Conservation (phyloP, 1,139 yeast genomes). For the Scheffersomyces quercinus region DNA sequence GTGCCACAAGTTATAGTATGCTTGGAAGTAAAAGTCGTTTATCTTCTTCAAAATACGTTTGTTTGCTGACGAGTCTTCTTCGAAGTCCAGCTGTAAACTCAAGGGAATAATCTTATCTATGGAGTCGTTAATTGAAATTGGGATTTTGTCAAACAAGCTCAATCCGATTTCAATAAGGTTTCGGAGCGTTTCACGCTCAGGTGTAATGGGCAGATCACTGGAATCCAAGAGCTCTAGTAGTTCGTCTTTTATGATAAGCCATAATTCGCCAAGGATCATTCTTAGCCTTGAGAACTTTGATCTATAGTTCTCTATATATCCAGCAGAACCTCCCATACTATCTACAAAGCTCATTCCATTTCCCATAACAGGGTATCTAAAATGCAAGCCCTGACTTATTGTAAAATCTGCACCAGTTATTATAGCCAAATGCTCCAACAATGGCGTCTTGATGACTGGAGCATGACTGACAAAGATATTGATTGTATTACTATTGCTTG, state of each 20-base stretch:
- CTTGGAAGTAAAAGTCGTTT: conserved; percentile 59
- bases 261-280: conserved; percentile 61
- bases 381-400: conserved; percentile 69
- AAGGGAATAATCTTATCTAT: conserved; percentile 46
- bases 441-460: conserved; percentile 63
- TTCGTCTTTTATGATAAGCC: conserved; percentile 60
- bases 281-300: conserved; percentile 63
- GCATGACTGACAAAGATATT: conserved; percentile 69
- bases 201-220: neutral
- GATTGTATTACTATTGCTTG: conserved; percentile 36
- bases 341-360: conserved; percentile 68
- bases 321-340: conserved; percentile 35
- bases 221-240: conserved; percentile 37
- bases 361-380: conserved; percentile 69
- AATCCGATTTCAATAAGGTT: conserved; percentile 52
- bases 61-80: conserved; percentile 14
- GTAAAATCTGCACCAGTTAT: conserved; percentile 72
- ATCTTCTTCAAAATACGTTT: conserved; percentile 32
- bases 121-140: conserved; percentile 45
- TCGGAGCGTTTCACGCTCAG: neutral
- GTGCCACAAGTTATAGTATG: conserved; percentile 77
- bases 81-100: conserved; percentile 23
- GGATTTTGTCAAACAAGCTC: conserved; percentile 65
- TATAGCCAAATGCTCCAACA: conserved; percentile 68
- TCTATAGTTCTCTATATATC: conserved; percentile 60